Evolutionary conservation across 2,329 filamentous ascomycete species (phyloP), one percentile per base, ranked within the genome.

Genomic region (Neofusicoccum cordaticola): DNA sequence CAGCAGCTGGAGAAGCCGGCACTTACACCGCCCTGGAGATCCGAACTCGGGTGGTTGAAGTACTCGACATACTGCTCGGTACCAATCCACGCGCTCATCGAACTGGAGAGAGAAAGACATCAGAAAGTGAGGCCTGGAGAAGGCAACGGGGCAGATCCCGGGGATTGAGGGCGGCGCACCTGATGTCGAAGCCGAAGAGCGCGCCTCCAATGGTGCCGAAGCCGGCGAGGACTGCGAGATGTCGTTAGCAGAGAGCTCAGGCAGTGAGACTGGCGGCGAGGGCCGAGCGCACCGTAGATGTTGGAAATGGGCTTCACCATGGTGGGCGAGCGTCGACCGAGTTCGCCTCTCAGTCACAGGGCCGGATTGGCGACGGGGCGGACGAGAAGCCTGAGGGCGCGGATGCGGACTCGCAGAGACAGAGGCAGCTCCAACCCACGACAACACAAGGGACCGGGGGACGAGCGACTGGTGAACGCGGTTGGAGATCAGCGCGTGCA

Each of bases 111-210:
- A 44, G 17, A 11, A 13, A 9, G 13, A 6, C 37, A 27, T 60
- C 9, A 47, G 45, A 34, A 9, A 9, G n/a, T 13, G 4, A 11
- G 22, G 34, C 19, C 15, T 76, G 79, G 63, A 83, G 82, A 68
- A 82, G 22, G 22, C 22, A 22, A 3, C 22, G 22, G 22, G 22
- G 22, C 22, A 22, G 22, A 22, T 22, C 0, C 22, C 22, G 66
- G 7, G 22, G 13, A 17, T 9, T 34, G n/a, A 22, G 39, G 39
- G 45, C 4, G 34, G 22, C 47, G 61, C 39, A 63, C 62, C 85
- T 86, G 71, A 93, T 91, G 77, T 93, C 90, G 73, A 93, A 93
- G 70, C 90, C 91, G 71, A 93, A 92, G 31, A 92, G 81, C 27
- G 85, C 86, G 73, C 89, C 89, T 69, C 89, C 89, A 80, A 82